phyloP scores from a whole-genome alignment of 176 grass and related monocot genomes.

The Pontederia paniculata region DNA sequence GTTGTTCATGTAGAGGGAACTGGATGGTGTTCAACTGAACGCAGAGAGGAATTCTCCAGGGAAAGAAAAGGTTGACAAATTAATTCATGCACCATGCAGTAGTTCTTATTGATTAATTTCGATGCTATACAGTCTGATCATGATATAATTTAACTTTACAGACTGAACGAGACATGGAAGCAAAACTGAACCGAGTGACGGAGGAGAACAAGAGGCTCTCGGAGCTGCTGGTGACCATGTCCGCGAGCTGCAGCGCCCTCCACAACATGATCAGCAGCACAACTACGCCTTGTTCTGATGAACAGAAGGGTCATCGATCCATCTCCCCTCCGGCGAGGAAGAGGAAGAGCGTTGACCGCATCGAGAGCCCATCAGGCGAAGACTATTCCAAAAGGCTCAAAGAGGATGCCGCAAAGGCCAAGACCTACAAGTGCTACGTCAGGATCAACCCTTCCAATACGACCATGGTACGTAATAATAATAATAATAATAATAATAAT shows the following conservation, averaged over 20 bases:
- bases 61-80: too few relatives aligned
- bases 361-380: conserved; percentile 23
- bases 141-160: neutral
- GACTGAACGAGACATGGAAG: conserved; percentile 27
- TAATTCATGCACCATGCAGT: too few relatives aligned
- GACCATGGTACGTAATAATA: conserved; percentile 34
- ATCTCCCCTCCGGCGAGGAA: conserved; percentile 17
- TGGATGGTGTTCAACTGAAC: too few relatives aligned
- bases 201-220: conserved; percentile 59
- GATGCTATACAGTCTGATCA: too few relatives aligned
- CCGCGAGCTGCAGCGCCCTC: conserved; percentile 9
- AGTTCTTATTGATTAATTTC: too few relatives aligned
- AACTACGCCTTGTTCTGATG: neutral
- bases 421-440: conserved; percentile 26
- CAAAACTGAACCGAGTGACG: conserved; percentile 36
- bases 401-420: conserved; percentile 21
- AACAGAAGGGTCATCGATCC: neutral
- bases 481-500: neutral
- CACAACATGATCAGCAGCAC: too few relatives aligned
- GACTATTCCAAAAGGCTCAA: conserved; percentile 26
- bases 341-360: conserved; percentile 22
- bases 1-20: too few relatives aligned
- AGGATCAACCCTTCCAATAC: conserved; percentile 49
- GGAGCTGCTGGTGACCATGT: conserved; percentile 32
- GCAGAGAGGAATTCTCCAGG: too few relatives aligned